Evolutionary conservation across 805 yeast species (phyloP), one percentile per base, ranked within the genome.

Genomic region (Clavispora vitiphila): DNA sequence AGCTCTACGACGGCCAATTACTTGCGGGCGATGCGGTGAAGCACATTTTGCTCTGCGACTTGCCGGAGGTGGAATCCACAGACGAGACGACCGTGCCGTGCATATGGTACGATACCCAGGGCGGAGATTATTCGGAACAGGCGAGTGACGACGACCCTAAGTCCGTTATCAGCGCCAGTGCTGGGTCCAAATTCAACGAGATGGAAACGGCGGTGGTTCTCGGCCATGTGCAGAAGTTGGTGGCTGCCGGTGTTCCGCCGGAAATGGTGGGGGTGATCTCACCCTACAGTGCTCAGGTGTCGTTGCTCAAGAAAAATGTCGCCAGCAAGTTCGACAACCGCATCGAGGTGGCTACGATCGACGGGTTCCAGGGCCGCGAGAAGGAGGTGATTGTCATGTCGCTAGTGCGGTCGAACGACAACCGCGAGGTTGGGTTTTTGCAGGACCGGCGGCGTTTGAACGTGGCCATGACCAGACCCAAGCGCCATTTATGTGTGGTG

Each of bases 311-410:
- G 47, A 58, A 58, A 4, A 39, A 47, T 15, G 65, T 64, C 37
- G 47, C 43, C 1, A 43, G 42, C n/a, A 38, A 26, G 8, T 34
- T 25, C 11, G 50, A 40, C 12, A 71, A 75, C 0, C 56, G 47
- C 2, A 65, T 91, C 5, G 98, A 91, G 56, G 77, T 90, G 0
- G 79, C 95, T 4, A 87, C 97, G 0, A 91, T 91, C 4, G 99
- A 91, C 64, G 97, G 97, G 1, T 93, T 91, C 55, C 99, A 91
- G 66, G 99, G 99, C 1, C 70, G 97, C 47, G 99, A 91, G 57
- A 93, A 91, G 60, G 95, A 90, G 53, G 83, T 81, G 0, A 88
- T 91, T 6, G 72, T 91, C 1, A 64, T 93, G 10, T 75, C 93
- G 2, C 61, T 91, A 40, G 97, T 91, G 2, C 71, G 99, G 48